Conservation (phyloP, 257 asterid genomes). For the Petunia axillaris region DNA sequence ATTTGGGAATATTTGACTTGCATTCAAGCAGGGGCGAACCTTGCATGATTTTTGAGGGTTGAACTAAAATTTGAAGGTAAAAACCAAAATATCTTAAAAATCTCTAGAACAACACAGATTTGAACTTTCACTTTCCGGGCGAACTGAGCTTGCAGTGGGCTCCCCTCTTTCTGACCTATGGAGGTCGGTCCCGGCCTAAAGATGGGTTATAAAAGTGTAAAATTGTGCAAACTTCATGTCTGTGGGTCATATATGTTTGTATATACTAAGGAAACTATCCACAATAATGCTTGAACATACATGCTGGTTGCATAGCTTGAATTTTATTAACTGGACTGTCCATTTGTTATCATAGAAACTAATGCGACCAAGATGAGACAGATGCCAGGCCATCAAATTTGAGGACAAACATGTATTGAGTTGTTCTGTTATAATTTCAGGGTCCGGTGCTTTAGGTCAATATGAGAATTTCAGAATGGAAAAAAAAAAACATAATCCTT, state of each 20-base stretch:
- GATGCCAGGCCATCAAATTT: neutral
- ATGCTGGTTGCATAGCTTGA: neutral
- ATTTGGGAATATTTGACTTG: slow-evolving; percentile 25
- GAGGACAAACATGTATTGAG: neutral
- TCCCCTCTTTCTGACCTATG: neutral
- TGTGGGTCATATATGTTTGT: neutral
- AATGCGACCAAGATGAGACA: neutral
- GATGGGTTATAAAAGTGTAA: neutral
- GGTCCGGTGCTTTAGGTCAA: neutral
- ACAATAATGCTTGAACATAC: neutral
- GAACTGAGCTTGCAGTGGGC: neutral
- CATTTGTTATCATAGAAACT: neutral
- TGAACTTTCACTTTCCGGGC: slow-evolving; percentile 18
- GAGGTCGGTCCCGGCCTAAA: neutral
- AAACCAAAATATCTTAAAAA: neutral
- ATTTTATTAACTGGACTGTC: neutral
- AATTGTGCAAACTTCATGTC: neutral
- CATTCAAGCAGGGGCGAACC: slow-evolving; percentile 27
- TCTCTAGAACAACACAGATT: slow-evolving; percentile 18
- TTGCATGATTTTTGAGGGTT: slow-evolving; percentile 18
- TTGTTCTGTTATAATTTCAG: neutral
- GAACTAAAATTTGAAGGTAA: slow-evolving; percentile 28
- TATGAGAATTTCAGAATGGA: neutral
- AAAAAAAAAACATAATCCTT: neutral
- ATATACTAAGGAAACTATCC: neutral